phyloP scores from a whole-genome alignment of 1,284 basidiomycete species.

The Sparassis latifolia region DNA sequence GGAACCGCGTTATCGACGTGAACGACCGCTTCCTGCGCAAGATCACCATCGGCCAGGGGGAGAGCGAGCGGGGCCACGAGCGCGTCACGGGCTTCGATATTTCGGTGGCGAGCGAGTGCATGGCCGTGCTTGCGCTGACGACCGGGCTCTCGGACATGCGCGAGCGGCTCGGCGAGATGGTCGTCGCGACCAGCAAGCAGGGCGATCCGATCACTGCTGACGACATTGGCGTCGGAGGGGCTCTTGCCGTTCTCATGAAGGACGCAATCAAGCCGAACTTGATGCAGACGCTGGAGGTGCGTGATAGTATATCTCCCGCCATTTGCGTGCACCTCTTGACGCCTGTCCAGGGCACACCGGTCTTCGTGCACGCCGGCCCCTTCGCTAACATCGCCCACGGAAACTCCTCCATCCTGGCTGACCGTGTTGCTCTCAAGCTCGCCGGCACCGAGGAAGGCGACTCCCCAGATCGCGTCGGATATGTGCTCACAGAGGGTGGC shows the following conservation, averaged over 20 bases:
- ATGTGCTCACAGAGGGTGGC: constrained; percentile 97
- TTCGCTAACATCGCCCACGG: constrained; percentile 99
- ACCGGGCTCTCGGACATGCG: constrained; percentile 92
- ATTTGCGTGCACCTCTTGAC: background rate
- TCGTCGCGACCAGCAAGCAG: constrained; percentile 90
- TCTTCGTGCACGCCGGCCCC: constrained; percentile 98
- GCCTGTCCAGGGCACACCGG: constrained; percentile 75
- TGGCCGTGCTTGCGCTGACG: constrained; percentile 94
- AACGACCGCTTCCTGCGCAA: constrained; percentile 97
- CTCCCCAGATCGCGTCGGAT: constrained; percentile 74
- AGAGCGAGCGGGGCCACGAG: constrained; percentile 87
- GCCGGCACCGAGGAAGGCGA: constrained; percentile 96
- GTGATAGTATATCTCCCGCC: constrained; percentile 1
- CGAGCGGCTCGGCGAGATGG: constrained; percentile 88
- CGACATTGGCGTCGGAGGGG: constrained; percentile 94
- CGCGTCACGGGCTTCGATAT: constrained; percentile 95
- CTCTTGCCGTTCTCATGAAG: constrained; percentile 96
- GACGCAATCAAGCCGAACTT: constrained; percentile 99
- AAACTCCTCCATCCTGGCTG: constrained; percentile 97
- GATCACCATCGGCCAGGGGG: constrained; percentile 86
- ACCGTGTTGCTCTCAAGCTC: constrained; percentile 93
- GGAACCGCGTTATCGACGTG: constrained; percentile 96
- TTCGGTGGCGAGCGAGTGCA: constrained; percentile 94
- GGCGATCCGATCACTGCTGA: constrained; percentile 95
- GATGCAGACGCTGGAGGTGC: constrained; percentile 93